Percentiles rank a stretch among this genome's conserved stretches.
These are phyloP conservation scores for Ceratocystiopsis brevicomis DNA, from an alignment of 2,329 filamentous ascomycete species.

Conservation along the genomic window DNA sequence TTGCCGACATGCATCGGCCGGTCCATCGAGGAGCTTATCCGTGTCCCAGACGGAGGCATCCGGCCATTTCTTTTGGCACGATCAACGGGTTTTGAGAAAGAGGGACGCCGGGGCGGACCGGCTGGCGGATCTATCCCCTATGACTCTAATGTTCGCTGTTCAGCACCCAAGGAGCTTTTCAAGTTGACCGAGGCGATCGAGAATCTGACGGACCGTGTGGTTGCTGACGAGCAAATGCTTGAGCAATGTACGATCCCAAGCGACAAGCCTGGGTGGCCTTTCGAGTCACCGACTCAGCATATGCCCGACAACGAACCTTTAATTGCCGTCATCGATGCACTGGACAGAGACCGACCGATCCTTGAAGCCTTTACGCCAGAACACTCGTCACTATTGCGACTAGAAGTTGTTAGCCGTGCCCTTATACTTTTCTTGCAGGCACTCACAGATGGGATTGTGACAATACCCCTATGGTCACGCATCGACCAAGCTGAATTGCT, in stretches of 20 bases:
- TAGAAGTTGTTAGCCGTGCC: constrained; percentile 56
- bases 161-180: constrained; percentile 77
- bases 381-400: constrained; percentile 41
- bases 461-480: constrained; percentile 47
- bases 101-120: constrained; percentile 13
- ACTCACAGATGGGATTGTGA: constrained; percentile 63
- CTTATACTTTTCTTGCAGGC: constrained; percentile 57
- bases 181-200: constrained; percentile 67
- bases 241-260: constrained; percentile 31
- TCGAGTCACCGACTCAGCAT: constrained; percentile 15
- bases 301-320: too few species aligned
- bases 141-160: constrained; percentile 45
- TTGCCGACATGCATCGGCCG: constrained; percentile 64
- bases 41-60: constrained; percentile 66
- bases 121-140: constrained; percentile 29
- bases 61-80: constrained; percentile 27
- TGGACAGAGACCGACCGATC: constrained; percentile 53
- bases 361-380: constrained; percentile 42
- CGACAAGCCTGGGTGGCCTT: constrained; percentile 39
- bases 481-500: constrained; percentile 34
- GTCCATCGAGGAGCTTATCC: constrained; percentile 73
- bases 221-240: constrained; percentile 44
- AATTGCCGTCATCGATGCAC: constrained; percentile 34
- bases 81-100: constrained; percentile 6
- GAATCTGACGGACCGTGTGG: constrained; percentile 32